phyloP scores from a whole-genome alignment of 2,329 filamentous ascomycete genomes.

The Diaporthe eres region DNA sequence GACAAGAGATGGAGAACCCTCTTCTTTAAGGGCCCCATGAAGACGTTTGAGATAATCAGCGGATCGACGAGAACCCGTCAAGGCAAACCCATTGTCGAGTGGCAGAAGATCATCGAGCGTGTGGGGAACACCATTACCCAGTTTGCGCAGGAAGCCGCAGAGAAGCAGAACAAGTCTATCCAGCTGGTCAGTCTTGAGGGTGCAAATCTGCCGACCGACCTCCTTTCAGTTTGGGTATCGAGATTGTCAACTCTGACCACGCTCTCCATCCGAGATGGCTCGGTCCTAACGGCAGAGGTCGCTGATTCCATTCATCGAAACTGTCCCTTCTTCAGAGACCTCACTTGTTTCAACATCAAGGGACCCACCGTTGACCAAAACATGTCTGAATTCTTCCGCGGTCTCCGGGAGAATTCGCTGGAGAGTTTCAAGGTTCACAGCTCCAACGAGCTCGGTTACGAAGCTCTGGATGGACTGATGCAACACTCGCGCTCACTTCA shows the following conservation, averaged over 20 bases:
- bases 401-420: conserved; percentile 69
- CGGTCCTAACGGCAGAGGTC: conserved; percentile 67
- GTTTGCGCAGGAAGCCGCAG: conserved; percentile 58
- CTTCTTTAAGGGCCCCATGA: conserved; percentile 60
- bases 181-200: conserved; percentile 72
- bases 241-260: conserved; percentile 70
- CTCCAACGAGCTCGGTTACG: conserved; percentile 65
- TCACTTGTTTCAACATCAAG: conserved; percentile 67
- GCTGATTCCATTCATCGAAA: conserved; percentile 67
- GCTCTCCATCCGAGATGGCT: conserved; percentile 73
- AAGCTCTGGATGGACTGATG: conserved; percentile 70
- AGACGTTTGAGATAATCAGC: conserved; percentile 50
- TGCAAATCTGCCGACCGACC: conserved; percentile 61
- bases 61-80: conserved; percentile 44
- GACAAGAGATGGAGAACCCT: conserved; percentile 47
- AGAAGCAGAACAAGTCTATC: conserved; percentile 59
- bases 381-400: conserved; percentile 70
- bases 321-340: conserved; percentile 72
- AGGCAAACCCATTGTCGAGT: conserved; percentile 49
- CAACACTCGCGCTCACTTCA: conserved; percentile 54
- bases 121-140: conserved; percentile 71
- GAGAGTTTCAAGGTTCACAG: conserved; percentile 71
- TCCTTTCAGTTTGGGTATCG: conserved; percentile 71
- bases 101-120: conserved; percentile 56
- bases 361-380: conserved; percentile 67